Conservation (phyloP, 2,329 filamentous ascomycete genomes). For the Penicillium sp. region DNA sequence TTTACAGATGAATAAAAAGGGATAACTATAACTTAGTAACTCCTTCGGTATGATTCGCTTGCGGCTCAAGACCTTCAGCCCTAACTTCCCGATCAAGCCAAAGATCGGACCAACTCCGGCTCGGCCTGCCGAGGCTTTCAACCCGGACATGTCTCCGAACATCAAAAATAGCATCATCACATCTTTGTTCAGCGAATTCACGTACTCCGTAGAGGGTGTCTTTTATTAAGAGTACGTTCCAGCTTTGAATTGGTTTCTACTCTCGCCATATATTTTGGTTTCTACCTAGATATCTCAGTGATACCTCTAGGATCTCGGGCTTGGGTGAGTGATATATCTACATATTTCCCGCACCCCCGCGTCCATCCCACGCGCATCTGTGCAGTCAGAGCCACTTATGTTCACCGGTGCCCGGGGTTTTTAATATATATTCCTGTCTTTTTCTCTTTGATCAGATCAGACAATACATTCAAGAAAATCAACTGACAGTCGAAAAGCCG, state of each 20-base stretch:
- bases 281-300: not conserved
- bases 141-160: slow-evolving; percentile 11
- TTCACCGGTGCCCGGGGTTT: not conserved
- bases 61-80: not conserved
- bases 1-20: too few relatives aligned
- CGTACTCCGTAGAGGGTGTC: too few relatives aligned
- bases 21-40: not conserved
- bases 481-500: not conserved
- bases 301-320: not conserved
- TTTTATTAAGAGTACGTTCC: not conserved
- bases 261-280: not conserved
- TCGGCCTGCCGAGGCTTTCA: slow-evolving; percentile 10
- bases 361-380: not conserved
- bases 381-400: not conserved
- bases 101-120: slow-evolving; percentile 13
- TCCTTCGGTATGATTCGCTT: not conserved
- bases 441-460: not conserved
- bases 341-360: not conserved
- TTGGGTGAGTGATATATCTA: not conserved
- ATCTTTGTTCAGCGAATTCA: not conserved
- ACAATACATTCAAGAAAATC: not conserved
- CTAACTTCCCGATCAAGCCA: not conserved
- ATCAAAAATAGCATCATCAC: not conserved
- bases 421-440: not conserved
- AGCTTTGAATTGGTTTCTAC: not conserved